phyloP scores from a whole-genome alignment of 495 filamentous ascomycete genomes.

The Cairneyella variabilis region DNA sequence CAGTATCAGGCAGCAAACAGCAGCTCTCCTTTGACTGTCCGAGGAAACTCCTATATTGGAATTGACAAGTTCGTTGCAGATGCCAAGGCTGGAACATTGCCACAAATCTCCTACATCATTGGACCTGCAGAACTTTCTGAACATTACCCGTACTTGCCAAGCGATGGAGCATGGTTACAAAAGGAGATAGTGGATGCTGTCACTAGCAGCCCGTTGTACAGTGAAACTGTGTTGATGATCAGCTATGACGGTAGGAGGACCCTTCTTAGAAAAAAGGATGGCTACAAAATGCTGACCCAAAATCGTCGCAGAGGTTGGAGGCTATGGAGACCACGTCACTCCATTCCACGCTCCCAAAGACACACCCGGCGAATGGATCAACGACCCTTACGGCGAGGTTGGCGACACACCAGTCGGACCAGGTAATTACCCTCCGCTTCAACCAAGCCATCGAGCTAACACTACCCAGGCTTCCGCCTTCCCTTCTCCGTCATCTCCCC shows the following conservation, averaged over 20 bases:
- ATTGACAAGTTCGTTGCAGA: conserved; percentile 28
- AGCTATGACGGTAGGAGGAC: conserved; percentile 23
- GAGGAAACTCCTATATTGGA: conserved; percentile 28
- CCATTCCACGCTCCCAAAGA: conserved; percentile 27
- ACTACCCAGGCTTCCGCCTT: conserved; percentile 41
- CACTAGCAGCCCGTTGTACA: conserved; percentile 24
- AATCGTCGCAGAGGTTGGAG: conserved; percentile 23
- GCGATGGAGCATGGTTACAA: conserved; percentile 31
- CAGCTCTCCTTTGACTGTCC: conserved; percentile 19
- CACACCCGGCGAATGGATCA: conserved; percentile 30
- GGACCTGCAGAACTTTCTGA: conserved; percentile 29
- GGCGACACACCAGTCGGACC: conserved; percentile 17
- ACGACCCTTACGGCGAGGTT: conserved; percentile 28
- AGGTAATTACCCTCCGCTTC: conserved; percentile 1
- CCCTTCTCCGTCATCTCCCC: conserved; percentile 53
- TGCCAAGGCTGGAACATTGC: conserved; percentile 29
- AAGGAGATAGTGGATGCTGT: conserved; percentile 29
- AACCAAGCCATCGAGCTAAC: conserved; percentile 5
- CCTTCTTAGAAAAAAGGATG: background rate
- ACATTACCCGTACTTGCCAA: conserved; percentile 28
- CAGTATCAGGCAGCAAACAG: conserved; percentile 28
- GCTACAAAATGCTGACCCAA: background rate
- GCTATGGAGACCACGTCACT: conserved; percentile 30
- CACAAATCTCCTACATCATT: conserved; percentile 28
- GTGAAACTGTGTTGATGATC: conserved; percentile 29